phyloP scores from a whole-genome alignment of 768 basidiomycete species.

The Xerocomellus dryophilus region DNA sequence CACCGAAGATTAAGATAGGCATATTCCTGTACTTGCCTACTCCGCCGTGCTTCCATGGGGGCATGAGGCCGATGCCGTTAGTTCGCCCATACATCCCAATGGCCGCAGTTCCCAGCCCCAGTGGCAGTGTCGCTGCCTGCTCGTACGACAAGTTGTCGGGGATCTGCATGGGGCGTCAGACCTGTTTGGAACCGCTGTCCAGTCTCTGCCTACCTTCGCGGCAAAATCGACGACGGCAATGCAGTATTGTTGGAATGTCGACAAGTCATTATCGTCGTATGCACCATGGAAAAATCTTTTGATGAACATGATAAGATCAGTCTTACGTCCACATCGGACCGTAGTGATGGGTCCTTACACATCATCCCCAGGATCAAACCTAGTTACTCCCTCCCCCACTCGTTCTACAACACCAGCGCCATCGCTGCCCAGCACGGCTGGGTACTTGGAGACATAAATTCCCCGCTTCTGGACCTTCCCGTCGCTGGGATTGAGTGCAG shows the following conservation, averaged over 20 bases:
- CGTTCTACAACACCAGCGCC: slow-evolving; percentile 50
- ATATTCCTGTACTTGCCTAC: slow-evolving; percentile 41
- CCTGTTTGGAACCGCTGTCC: background rate
- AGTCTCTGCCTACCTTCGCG: slow-evolving; percentile 34
- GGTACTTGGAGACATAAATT: slow-evolving; percentile 40
- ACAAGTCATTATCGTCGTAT: slow-evolving; percentile 36
- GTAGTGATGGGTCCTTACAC: slow-evolving; percentile 39
- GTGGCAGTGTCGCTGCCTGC: slow-evolving; percentile 46
- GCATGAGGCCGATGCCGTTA: slow-evolving; percentile 41
- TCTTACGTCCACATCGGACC: slow-evolving; percentile 6
- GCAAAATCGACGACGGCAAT: slow-evolving; percentile 39
- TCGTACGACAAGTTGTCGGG: slow-evolving; percentile 47
- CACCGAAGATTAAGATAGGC: slow-evolving; percentile 48
- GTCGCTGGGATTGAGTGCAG: slow-evolving; percentile 53
- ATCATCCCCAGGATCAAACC: slow-evolving; percentile 49
- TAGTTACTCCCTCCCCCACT: slow-evolving; percentile 50
- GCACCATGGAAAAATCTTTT: slow-evolving; percentile 41
- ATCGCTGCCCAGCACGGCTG: slow-evolving; percentile 47
- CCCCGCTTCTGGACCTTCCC: slow-evolving; percentile 47
- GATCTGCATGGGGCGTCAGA: slow-evolving; percentile 35
- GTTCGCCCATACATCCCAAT: slow-evolving; percentile 45
- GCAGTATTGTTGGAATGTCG: slow-evolving; percentile 46
- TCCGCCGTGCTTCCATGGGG: slow-evolving; percentile 38
- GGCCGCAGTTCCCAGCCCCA: slow-evolving; percentile 48
- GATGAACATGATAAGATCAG: slow-evolving; percentile 25